Base-by-base conservation (phyloP, 192 early-diverging fungal genomes). In the Coemansia sp. region DNA sequence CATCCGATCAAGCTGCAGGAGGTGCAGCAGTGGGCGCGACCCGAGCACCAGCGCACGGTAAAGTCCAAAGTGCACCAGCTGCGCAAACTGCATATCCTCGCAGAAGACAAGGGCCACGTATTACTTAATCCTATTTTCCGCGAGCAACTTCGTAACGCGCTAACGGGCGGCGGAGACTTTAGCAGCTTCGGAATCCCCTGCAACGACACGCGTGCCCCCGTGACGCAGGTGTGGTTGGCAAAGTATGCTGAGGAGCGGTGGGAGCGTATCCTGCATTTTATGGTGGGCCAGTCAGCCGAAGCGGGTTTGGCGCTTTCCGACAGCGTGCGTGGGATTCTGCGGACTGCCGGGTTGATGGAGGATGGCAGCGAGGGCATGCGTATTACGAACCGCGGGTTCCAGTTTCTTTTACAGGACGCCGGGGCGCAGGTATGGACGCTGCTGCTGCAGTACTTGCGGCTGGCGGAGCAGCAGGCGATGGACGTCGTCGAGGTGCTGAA, bases 341-440 rank as follows among this genome's bases (percentile, higher is more conserved):
- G 84, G n/a, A 69, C 82, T 40, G 89, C 92, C 24, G 79, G 85
- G 17, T 71, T 98, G 12, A 96, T 96, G 80, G 66, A 82, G 48
- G 60, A 61, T 19, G 52, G 65, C 12, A 10, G 40, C n/a, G 53
- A 50, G 5, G 69, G 62, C 1, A 74, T 90, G 39, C 73, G 73
- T 24, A 98, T 98, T 53, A 96, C 95, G 9, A 93, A 91, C 65
- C 93, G 94, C 65, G 96, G 96, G 10, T 98, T 98, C 69, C 96
- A 98, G 71, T 98, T 98, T 66, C 65, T 98, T 49, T 68, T 98
- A 22, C 94, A 95, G 69, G 93, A 98, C 65, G 81, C 89, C 17
- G 91, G 91, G 52, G 87, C 93, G 18, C 96, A 98, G 80, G 91
- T 96, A 9, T 98, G 96, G 96, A 90, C 92, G 1, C 89, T 98